Percentiles rank a stretch among this genome's conserved stretches.
phyloP scores from a whole-genome alignment of 2,329 filamentous ascomycete genomes.

The Sporothrix humicola region DNA sequence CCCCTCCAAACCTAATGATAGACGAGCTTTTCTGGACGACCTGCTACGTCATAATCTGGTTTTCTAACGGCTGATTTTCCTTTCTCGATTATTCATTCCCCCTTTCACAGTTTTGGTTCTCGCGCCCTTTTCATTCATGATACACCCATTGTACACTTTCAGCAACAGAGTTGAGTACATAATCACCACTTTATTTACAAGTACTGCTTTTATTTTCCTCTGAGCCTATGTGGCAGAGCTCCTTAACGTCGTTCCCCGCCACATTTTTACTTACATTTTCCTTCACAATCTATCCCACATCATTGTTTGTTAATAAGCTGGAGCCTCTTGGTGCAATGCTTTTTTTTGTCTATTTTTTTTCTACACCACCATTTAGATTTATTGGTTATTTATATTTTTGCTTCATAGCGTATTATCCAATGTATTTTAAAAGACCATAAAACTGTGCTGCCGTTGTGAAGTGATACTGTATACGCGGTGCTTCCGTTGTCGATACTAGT shows the following conservation, averaged over 20 bases:
- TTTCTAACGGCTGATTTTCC: not conserved
- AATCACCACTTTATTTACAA: constrained; percentile 9
- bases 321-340: constrained; percentile 10
- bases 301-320: constrained; percentile 14
- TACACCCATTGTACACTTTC: not conserved
- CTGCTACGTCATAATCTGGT: not conserved
- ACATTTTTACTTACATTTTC: not conserved
- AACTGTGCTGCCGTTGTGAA: not conserved
- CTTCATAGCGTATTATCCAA: not conserved
- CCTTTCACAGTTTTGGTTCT: not conserved
- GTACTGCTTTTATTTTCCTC: not conserved
- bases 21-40: constrained; percentile 1
- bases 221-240: not conserved
- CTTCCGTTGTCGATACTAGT: constrained; percentile 2
- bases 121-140: not conserved
- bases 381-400: not conserved
- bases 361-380: not conserved
- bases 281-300: not conserved
- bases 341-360: not conserved
- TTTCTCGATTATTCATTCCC: not conserved
- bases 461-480: constrained; percentile 14
- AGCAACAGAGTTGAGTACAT: constrained; percentile 20
- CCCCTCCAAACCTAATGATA: not conserved
- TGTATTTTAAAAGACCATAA: not conserved
- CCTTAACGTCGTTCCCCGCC: not conserved